Base-by-base conservation (phyloP, 306 rosid species). In the Quercus cerris region DNA sequence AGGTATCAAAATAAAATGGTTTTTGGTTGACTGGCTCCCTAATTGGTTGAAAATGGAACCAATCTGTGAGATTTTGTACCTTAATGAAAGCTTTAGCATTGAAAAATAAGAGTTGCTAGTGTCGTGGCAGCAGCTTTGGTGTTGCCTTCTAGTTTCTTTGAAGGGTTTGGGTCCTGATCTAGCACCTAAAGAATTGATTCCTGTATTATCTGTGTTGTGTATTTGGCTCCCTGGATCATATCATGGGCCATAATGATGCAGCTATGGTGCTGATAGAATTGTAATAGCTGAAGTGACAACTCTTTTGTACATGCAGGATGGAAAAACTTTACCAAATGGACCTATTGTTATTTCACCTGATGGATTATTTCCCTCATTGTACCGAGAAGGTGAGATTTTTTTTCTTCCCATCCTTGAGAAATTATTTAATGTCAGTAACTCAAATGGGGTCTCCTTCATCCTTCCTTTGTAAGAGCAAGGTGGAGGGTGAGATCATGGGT, bases 271-370 rank as follows among this genome's bases (percentile, higher is more conserved):
- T 79, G 23, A 73, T 69, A 75, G 74, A 83, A 63, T 61, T 79
- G 51, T 9, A 20, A 25, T 68, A 22, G 68, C 82, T 77, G 41
- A 79, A 75, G 64, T n/a, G 71, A 56, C 31, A 22, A 61, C 28
- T 76, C 83, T 49, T 69, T 55, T 71, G 18, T 66, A 23, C 62
- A 69, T 83, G 80, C 86, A 95, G 99, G 98, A 95, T 82, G 99
- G 99, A n/a, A 93, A 91, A 78, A 83, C 96, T 76, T 83, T 95
- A 79, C 98, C 99, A 30, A 89, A 85, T 82, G 99, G 98, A 77
- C 99, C 99, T 19, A 80, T 95, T 59, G 99, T 95, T 75, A 95
- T 95, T 77, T 95, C 99, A n/a, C 99, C 99, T 1, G 99, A 95
- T 74, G 99, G 99, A 71, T 83, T 95, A 75, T 91, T 95, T 82